Conservation (phyloP, 768 basidiomycete genomes). For the Boletus reticulatus region DNA sequence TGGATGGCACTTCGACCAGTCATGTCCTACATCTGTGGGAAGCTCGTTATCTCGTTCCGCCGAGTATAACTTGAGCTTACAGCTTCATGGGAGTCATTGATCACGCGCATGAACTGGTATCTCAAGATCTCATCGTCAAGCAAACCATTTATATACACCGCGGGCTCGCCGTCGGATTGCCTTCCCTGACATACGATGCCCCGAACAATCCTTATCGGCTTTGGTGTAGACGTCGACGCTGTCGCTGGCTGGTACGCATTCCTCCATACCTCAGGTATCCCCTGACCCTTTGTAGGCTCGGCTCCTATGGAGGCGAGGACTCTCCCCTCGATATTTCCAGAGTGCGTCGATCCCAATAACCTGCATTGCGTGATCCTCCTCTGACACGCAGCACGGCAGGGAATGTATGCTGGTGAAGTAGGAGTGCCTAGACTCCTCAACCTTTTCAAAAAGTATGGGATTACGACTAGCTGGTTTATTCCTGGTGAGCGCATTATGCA, state of each 20-base stretch:
- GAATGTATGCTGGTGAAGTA: slow-evolving; percentile 76
- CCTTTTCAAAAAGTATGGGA: slow-evolving; percentile 68
- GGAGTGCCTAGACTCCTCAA: slow-evolving; percentile 67
- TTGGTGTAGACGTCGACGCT: slow-evolving; percentile 76
- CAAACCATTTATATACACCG: no score
- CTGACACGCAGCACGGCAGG: slow-evolving; percentile 29
- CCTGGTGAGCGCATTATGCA: slow-evolving; percentile 42
- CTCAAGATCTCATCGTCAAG: no score
- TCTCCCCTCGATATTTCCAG: slow-evolving; percentile 67
- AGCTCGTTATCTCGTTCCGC: no score
- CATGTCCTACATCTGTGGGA: no score
- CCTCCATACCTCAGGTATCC: background rate
- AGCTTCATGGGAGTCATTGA: no score
- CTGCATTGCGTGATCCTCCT: background rate
- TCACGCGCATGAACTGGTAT: no score
- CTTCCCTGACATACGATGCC: slow-evolving; percentile 37
- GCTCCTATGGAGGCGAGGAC: slow-evolving; percentile 75
- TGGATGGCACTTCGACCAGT: no score
- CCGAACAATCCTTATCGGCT: slow-evolving; percentile 54
- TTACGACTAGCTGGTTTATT: slow-evolving; percentile 73
- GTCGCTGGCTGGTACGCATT: slow-evolving; percentile 63
- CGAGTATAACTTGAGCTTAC: no score
- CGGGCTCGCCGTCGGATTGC: no score
- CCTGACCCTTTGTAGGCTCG: slow-evolving; percentile 44
- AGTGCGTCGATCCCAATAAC: slow-evolving; percentile 26